A percentile compares a stretch with the other conserved stretches of the same genome.
Evolutionary conservation across 2,329 filamentous ascomycete genomes (phyloP).

Genomic region (Cercospora sojina): DNA sequence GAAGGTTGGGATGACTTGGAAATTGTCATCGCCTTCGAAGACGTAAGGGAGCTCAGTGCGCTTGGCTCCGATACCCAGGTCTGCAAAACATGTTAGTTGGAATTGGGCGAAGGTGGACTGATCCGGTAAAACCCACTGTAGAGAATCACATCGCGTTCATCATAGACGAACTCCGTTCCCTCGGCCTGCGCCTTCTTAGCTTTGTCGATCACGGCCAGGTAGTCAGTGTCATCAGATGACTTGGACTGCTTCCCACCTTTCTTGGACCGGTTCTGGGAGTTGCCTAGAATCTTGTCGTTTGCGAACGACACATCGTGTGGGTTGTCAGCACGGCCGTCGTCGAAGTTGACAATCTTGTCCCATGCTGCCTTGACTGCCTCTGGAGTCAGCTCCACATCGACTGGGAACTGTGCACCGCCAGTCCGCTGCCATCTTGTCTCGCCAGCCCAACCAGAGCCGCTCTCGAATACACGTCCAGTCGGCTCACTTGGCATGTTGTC

Average conservation of each 20-base stretch:
- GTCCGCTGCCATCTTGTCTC: constrained; percentile 92
- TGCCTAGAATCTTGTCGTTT: constrained; percentile 76
- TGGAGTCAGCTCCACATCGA: constrained; percentile 78
- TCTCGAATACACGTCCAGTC: constrained; percentile 89
- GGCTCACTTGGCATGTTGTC: constrained; percentile 78
- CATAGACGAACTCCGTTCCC: constrained; percentile 76
- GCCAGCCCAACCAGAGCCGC: constrained; percentile 89
- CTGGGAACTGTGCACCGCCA: constrained; percentile 85
- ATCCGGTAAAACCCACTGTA: constrained; percentile 61
- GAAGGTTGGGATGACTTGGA: constrained; percentile 92
- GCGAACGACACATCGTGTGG: constrained; percentile 76
- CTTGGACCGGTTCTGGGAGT: constrained; percentile 83
- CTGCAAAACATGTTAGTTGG: constrained; percentile 36
- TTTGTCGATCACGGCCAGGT: constrained; percentile 71
- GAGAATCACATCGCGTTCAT: constrained; percentile 84
- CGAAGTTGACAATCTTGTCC: constrained; percentile 80
- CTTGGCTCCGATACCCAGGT: constrained; percentile 90
- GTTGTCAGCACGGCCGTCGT: constrained; percentile 82
- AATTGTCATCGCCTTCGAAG: constrained; percentile 86
- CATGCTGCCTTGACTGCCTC: constrained; percentile 77
- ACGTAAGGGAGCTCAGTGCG: constrained; percentile 82
- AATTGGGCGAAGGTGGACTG: neutral
- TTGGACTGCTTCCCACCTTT: constrained; percentile 37
- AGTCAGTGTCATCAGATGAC: constrained; percentile 43
- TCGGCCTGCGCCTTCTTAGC: constrained; percentile 70